Evolutionary conservation across 2,329 filamentous ascomycete genomes (phyloP).

Genomic region (Aspergillus neotritici): DNA sequence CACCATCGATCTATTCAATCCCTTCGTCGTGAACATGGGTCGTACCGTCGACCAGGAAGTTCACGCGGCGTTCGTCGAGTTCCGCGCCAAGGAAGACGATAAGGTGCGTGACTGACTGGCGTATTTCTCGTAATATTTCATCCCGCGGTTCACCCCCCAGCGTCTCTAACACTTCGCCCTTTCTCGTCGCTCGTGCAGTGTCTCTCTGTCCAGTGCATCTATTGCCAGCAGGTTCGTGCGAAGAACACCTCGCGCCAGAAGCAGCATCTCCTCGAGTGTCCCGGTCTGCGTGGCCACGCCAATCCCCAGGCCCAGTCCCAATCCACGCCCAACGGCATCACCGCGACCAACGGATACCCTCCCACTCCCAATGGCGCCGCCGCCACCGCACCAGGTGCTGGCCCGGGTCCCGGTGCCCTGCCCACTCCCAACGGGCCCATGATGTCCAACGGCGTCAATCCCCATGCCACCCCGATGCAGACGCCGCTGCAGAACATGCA

Average conservation of each 20-base stretch:
- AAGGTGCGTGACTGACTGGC: slow-evolving; percentile 37
- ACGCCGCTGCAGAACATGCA: slow-evolving; percentile 37
- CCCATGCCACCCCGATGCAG: slow-evolving; percentile 41
- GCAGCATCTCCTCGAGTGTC: slow-evolving; percentile 48
- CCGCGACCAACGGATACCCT: slow-evolving; percentile 39
- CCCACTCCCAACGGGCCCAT: slow-evolving; percentile 39
- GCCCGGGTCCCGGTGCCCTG: slow-evolving; percentile 30
- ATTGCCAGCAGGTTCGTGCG: slow-evolving; percentile 49
- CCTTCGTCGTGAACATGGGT: slow-evolving; percentile 39
- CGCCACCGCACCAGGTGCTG: slow-evolving; percentile 28
- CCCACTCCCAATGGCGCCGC: slow-evolving; percentile 37
- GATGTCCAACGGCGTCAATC: slow-evolving; percentile 41
- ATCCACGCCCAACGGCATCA: slow-evolving; percentile 38
- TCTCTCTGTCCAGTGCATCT: slow-evolving; percentile 50
- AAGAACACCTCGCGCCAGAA: slow-evolving; percentile 51
- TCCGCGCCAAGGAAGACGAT: slow-evolving; percentile 50
- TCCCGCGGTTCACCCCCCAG: slow-evolving; percentile 21
- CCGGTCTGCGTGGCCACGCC: slow-evolving; percentile 43
- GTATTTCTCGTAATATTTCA: slow-evolving; percentile 41
- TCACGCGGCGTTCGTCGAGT: slow-evolving; percentile 50
- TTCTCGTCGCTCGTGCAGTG: slow-evolving; percentile 32
- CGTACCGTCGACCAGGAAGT: slow-evolving; percentile 49
- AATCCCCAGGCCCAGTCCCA: slow-evolving; percentile 40
- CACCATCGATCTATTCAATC: slow-evolving; percentile 21
- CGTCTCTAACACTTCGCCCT: slow-evolving; percentile 33